Evolutionary conservation across 345 rosid genomes (phyloP).

Genomic region (Balakata baccata): DNA sequence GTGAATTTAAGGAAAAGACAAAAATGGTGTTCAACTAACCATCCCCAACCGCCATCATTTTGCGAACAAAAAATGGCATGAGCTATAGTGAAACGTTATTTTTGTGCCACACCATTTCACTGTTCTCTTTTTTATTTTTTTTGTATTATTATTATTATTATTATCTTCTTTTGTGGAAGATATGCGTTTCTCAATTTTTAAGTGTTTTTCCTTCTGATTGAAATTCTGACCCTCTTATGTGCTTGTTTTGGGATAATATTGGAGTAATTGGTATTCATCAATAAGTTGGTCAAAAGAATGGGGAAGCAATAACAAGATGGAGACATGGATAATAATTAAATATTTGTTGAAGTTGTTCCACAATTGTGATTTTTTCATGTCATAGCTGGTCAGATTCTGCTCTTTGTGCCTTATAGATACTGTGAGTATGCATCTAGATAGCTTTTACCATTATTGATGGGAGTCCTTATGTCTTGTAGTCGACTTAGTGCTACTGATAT

Average conservation of each 20-base stretch:
- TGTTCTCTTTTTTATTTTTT: no score
- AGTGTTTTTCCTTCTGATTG: not conserved
- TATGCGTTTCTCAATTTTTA: not conserved
- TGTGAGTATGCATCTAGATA: not conserved
- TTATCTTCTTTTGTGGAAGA: not conserved
- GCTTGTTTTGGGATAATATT: not conserved
- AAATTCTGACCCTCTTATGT: not conserved
- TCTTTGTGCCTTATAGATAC: not conserved
- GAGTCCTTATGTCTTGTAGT: not conserved
- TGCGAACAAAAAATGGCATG: no score
- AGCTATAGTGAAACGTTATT: no score
- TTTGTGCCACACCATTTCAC: no score
- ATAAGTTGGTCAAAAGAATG: not conserved
- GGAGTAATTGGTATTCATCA: not conserved
- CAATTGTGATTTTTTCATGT: not conserved
- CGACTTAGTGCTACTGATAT: not conserved
- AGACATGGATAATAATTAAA: not conserved
- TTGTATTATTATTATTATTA: no score
- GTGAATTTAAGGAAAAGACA: no score
- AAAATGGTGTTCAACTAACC: no score
- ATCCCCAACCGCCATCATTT: no score
- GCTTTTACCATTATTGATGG: not conserved
- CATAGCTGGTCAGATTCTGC: not conserved
- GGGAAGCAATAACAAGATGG: slow-evolving; percentile 1
- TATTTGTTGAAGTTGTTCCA: not conserved